Conservation (phyloP, 1,284 basidiomycete genomes). For the Xanthoconium separans region DNA sequence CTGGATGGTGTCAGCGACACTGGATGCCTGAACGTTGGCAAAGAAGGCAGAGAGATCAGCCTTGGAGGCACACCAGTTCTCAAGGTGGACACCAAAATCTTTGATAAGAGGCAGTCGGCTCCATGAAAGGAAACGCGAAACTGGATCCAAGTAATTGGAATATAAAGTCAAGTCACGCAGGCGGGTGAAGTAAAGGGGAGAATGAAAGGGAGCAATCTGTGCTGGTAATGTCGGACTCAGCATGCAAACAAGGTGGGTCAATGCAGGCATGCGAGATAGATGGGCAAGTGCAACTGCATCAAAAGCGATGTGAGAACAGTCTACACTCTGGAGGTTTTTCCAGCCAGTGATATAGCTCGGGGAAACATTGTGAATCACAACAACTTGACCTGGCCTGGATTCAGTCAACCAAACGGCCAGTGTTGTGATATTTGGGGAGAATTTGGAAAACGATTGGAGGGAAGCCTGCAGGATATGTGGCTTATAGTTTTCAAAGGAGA, state of each 20-base stretch:
- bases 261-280: not conserved
- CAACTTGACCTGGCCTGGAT: not conserved
- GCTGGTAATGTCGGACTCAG: not conserved
- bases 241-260: not conserved
- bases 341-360: not conserved
- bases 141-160: not conserved
- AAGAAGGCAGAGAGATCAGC: not conserved
- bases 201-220: not conserved
- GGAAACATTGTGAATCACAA: not conserved
- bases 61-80: not conserved
- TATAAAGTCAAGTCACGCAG: not conserved
- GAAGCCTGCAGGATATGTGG: not conserved
- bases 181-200: too few relatives aligned
- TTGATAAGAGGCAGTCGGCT: not conserved
- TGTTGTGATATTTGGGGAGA: not conserved
- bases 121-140: not conserved
- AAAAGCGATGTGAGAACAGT: not conserved
- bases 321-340: not conserved
- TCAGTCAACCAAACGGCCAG: not conserved
- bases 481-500: too few relatives aligned
- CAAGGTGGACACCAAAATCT: not conserved
- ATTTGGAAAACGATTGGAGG: not conserved
- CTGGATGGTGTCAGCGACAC: not conserved
- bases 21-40: not conserved
- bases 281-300: not conserved